Evolutionary conservation across 140 eudicot genomes (phyloP), one percentile per base, ranked within the genome.

Genomic region (Cichorium intybus): DNA sequence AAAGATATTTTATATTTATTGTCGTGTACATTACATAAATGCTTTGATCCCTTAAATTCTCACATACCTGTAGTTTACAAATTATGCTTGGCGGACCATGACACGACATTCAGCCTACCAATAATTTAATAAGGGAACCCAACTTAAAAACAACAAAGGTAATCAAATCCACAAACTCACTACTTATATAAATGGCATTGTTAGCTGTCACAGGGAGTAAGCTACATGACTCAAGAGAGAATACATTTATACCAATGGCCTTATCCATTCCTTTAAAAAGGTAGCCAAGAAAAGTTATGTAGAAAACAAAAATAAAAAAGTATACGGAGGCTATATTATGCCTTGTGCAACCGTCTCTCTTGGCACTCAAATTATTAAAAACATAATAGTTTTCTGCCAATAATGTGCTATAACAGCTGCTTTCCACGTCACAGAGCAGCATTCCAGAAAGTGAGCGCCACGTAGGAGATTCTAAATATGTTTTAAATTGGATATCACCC

Each of bases 91-190:
- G 29, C 11, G n/a, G 50, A 33, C 66, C 24, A 54, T 64, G 66
- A 59, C 15, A 62, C 28, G 43, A 41, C 66, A 72, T 18, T 45
- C 64, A 62, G 28, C 71, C 58, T 53, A 72, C 20, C 60, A 63
- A 55, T 45, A 55, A 64, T 11, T 45, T 56, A n/a, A 45, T 4
- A n/a, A 55, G n/a, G n/a, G n/a, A n/a, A n/a, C n/a, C n/a, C n/a
- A n/a, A 55, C 46, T 43, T 24, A 17, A 31, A 60, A 71, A 18
- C 10, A 5, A 6, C 46, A 22, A 18, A 15, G 9, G 8, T 49
- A 33, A 51, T 16, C 12, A 53, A 24, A 43, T 14, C 18, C n/a
- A 64, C 7, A 29, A 20, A 33, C 16, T 16, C 29, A 16, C 8
- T 20, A 27, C 73, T 26, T 12, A 31, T 33, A 39, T 22, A 46